Base-by-base conservation (phyloP, 2,329 filamentous ascomycete species). In the Epichloe baconii region DNA sequence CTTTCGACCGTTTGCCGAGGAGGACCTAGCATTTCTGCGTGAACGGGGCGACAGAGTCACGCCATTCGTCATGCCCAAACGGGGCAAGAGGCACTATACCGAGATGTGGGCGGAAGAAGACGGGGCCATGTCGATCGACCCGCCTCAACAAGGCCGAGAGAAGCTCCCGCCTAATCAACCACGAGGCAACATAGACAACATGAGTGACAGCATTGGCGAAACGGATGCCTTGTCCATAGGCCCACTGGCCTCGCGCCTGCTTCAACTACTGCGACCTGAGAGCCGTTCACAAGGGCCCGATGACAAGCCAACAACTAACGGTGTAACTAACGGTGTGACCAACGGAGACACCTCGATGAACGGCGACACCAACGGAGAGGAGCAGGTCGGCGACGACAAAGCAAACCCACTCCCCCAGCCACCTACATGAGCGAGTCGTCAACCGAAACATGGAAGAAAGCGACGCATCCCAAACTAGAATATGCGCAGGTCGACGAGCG, bases 91-190 rank as follows among this genome's bases (percentile, higher is more conserved):
- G 59, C 85, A 88, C 62, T 98, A 97, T 68, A 82, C 79, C 23
- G 90, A 97, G 54, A 75, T 91, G 10, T 98, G 93, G 93, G 85
- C 88, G 0, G 89, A 95, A 58, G 93, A 98, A 64, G 93, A 98
- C 62, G 88, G 88, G 10, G 74, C 79, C 46, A 85, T 88, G 73
- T 76, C 83, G 38, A 71, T 90, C 7, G 88, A 94, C 62, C 76
- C 78, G 4, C 75, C 78, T 5, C 74, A 78, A 37, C 73, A 78
- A 54, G 73, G 74, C 23, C 73, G 76, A 41, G 83, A 88, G 51
- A 83, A 80, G 57, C 75, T 88, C 6, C 78, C 87, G 0, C 76
- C 85, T 1, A 95, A 96, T 62, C 85, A 93, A 59, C 77, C 90
- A 1, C 83, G 90, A 40, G 91, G 93, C 21, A 86, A 71, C 56